Evolutionary conservation across 305 asterid genomes (phyloP).

Genomic region (Rubia occidens): DNA sequence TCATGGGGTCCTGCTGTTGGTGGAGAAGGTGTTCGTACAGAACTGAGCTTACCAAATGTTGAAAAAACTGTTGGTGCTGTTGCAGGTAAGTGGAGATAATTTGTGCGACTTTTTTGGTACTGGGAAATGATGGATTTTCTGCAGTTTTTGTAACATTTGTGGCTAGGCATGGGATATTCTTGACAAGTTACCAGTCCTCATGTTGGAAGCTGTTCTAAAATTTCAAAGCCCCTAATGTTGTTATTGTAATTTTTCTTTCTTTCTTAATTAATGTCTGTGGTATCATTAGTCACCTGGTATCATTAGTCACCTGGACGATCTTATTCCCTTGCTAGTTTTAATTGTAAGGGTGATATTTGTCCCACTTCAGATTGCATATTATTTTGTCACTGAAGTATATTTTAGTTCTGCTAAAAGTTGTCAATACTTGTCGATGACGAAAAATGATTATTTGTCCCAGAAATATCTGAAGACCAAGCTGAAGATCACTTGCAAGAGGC

Average conservation of each 20-base stretch:
- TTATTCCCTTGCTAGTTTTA: neutral
- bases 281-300: too few relatives aligned
- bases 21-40: constrained; percentile 98
- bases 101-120: neutral
- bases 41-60: constrained; percentile 83
- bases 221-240: neutral
- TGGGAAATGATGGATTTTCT: neutral
- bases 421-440: constrained; percentile 12
- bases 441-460: constrained; percentile 37
- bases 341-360: neutral
- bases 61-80: constrained; percentile 92
- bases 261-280: neutral
- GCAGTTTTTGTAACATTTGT: constrained; percentile 7
- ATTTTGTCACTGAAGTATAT: neutral
- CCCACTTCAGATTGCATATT: constrained; percentile 4
- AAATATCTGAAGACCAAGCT: constrained; percentile 97
- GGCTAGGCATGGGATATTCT: neutral
- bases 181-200: neutral
- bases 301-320: neutral
- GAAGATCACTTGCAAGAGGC: constrained; percentile 96
- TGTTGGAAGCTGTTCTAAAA: neutral
- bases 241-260: neutral
- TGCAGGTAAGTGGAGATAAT: constrained; percentile 45
- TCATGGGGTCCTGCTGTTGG: constrained; percentile 99
- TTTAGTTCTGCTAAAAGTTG: neutral